Percentiles rank a stretch among this genome's conserved stretches.
Evolutionary conservation across 331 rosid species (phyloP).

Genomic region (Pyracantha coccinea): DNA sequence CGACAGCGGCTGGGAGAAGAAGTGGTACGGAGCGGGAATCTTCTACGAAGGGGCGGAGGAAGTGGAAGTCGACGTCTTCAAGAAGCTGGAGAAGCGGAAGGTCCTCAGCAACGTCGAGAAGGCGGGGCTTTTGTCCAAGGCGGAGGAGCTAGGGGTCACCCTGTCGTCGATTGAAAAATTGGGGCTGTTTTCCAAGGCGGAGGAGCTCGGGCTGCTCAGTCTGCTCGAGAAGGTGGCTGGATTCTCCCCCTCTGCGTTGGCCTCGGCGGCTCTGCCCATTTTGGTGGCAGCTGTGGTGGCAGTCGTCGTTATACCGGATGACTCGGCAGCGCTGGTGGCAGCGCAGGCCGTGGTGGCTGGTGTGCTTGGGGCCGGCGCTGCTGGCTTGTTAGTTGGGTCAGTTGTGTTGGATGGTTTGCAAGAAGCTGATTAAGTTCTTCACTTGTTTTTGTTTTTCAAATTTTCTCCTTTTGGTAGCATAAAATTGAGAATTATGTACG

Average conservation of each 20-base stretch:
- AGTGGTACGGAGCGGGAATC: conserved; percentile 91
- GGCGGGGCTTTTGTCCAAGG: conserved; percentile 75
- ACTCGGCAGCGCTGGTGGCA: conserved; percentile 55
- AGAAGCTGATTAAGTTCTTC: conserved; percentile 65
- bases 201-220: conserved; percentile 80
- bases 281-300: conserved; percentile 55
- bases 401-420: conserved; percentile 74
- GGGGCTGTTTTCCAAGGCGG: conserved; percentile 84
- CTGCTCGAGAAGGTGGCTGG: conserved; percentile 49
- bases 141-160: conserved; percentile 71
- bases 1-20: conserved; percentile 65
- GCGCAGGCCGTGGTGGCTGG: conserved; percentile 55
- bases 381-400: conserved; percentile 62
- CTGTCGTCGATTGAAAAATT: conserved; percentile 87
- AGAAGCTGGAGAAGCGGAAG: conserved; percentile 73
- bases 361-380: conserved; percentile 58
- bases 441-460: not conserved
- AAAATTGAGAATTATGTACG: not conserved
- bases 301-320: conserved; percentile 67
- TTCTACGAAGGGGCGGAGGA: conserved; percentile 87
- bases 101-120: conserved; percentile 83
- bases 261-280: conserved; percentile 64
- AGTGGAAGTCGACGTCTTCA: conserved; percentile 89
- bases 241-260: conserved; percentile 57
- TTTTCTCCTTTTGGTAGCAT: not conserved